Evolutionary conservation across 2,329 filamentous ascomycete genomes (phyloP), one percentile per base, ranked within the genome.

Genomic region (Sporothrix pallida): DNA sequence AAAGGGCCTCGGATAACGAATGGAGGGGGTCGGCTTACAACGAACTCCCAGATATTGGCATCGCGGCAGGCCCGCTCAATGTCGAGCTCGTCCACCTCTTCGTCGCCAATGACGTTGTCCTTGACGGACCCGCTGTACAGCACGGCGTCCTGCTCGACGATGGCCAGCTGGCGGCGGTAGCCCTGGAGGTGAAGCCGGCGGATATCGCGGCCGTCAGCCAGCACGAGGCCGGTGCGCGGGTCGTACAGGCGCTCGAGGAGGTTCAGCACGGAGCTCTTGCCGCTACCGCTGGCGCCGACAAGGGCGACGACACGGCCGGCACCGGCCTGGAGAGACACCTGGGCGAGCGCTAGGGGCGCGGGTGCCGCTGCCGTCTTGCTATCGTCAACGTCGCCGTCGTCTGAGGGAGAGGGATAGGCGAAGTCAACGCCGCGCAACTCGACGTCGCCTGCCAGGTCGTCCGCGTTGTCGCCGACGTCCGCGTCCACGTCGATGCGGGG

Each of bases 381-480:
- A 0, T 63, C 60, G 23, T 63, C 60, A n/a, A 52, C 50, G 7
- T 52, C 15, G 50, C 50, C 50, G 50, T 52, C 50, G 50, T 52
- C 50, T 52, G 50, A 13, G 50, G 50, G 50, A 52, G 94, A 97
- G 0, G 95, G 94, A 79, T 98, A 98, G 54, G 93, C 89, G 87
- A 98, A 98, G 80, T 97, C 93, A 1, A 98, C 94, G 76, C 96
- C 91, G n/a, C 92, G 90, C 84, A 98, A 96, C 80, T 98, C 94
- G 75, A 98, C 88, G 12, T 87, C 87, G n/a, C 95, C 89, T 12
- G 63, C 63, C 23, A 95, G 87, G 2, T 85, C 78, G 1, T 88
- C 82, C 3, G 96, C 77, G 1, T 82, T 83, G 31, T 89, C 87
- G n/a, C 94, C 94, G 0, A 91, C 89, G 0, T 86, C 77, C 0